Percentiles rank a stretch among this genome's conserved stretches.
Conservation (phyloP, 371 early-diverging fungal genomes). For the Mucor mucedo region DNA sequence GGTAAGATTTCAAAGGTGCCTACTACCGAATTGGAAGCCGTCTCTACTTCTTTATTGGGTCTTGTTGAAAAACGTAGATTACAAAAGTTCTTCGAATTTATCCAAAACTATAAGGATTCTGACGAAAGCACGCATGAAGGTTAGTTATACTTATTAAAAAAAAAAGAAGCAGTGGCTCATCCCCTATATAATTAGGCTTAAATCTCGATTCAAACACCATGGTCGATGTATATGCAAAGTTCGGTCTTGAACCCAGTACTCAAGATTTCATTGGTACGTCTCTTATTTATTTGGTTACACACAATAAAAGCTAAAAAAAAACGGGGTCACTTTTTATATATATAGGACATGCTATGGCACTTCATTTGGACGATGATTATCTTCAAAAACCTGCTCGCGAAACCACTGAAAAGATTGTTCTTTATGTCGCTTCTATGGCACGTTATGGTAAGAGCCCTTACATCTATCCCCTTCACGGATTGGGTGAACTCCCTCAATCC, state of each 20-base stretch:
- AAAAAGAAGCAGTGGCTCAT: too few species aligned
- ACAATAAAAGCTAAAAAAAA: not conserved
- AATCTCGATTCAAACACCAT: conserved; percentile 82
- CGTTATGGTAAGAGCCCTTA: conserved; percentile 99
- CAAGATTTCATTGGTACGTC: conserved; percentile 91
- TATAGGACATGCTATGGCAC: conserved; percentile 95
- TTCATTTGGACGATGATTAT: conserved; percentile 96
- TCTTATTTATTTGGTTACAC: conserved; percentile 1
- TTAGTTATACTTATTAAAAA: not conserved
- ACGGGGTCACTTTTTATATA: not conserved
- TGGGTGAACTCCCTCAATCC: conserved; percentile 99
- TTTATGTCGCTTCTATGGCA: conserved; percentile 96
- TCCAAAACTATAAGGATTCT: conserved; percentile 83
- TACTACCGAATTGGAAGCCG: conserved; percentile 88
- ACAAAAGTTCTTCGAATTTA: conserved; percentile 97
- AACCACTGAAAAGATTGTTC: conserved; percentile 91
- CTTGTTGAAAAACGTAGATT: conserved; percentile 95
- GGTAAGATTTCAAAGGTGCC: conserved; percentile 95
- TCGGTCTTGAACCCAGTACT: conserved; percentile 91
- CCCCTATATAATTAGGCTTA: conserved; percentile 29
- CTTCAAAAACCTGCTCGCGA: conserved; percentile 86
- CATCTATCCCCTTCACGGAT: conserved; percentile 99
- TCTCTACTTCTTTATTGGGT: conserved; percentile 89
- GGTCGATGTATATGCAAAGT: conserved; percentile 89
- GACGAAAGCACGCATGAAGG: conserved; percentile 85